A percentile compares a stretch with the other conserved stretches of the same genome.
These are phyloP conservation scores for Nosema muscidifuracis DNA, from an alignment of 371 early-diverging fungal species.

Conservation along the genomic window DNA sequence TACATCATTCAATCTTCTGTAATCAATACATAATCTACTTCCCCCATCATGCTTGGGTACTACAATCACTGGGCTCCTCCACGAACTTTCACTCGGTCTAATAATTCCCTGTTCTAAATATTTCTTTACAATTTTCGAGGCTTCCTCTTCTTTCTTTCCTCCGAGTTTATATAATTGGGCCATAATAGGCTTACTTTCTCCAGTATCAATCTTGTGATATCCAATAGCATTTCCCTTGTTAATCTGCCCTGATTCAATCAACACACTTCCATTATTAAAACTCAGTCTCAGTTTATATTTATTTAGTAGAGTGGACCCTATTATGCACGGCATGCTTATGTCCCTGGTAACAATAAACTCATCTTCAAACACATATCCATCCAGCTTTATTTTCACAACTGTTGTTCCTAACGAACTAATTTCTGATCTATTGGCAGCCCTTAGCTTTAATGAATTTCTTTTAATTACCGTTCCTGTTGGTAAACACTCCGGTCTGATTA, in stretches of 20 bases:
- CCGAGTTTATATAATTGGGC: neutral
- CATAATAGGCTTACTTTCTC: neutral
- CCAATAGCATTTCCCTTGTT: neutral
- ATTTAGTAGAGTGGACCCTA: neutral
- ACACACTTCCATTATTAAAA: neutral
- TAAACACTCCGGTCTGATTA: constrained; percentile 2
- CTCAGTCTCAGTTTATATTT: neutral
- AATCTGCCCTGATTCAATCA: neutral
- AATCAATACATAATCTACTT: constrained; percentile 21
- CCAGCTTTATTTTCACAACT: neutral
- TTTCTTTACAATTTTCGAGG: constrained; percentile 5
- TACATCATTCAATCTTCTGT: constrained; percentile 16
- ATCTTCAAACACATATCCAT: neutral
- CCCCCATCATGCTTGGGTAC: neutral
- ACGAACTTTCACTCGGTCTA: neutral
- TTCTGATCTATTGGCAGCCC: neutral
- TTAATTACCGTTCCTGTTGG: neutral
- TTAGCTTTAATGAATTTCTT: neutral
- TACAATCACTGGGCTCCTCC: constrained; percentile 9
- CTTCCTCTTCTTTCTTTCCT: neutral
- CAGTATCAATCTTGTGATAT: neutral
- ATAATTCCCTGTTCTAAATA: constrained; percentile 21
- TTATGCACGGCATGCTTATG: neutral
- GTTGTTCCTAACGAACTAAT: neutral
- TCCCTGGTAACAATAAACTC: neutral